Conservation (phyloP, 2,329 filamentous ascomycete genomes). For the Cladophialophora yegresii region DNA sequence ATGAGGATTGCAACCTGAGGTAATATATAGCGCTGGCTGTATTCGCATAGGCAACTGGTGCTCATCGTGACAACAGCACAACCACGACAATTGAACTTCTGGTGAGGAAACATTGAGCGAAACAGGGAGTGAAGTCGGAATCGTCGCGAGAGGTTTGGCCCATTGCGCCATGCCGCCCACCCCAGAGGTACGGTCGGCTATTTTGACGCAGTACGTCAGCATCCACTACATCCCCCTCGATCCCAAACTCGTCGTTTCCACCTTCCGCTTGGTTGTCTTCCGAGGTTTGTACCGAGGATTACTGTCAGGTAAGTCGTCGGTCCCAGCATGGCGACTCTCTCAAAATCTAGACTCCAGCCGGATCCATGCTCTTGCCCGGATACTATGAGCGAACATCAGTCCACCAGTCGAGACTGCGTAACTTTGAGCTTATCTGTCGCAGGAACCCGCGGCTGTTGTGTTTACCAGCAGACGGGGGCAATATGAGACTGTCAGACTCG, state of each 20-base stretch:
- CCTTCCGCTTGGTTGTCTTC: not conserved
- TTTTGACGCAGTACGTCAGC: not conserved
- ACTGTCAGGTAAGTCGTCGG: not conserved
- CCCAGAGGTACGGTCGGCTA: not conserved
- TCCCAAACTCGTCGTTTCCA: no score
- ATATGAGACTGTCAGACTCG: not conserved
- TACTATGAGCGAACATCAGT: not conserved
- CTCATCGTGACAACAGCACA: not conserved
- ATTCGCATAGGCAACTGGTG: not conserved
- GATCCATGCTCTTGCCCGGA: not conserved
- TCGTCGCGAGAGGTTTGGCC: not conserved
- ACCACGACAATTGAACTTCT: not conserved
- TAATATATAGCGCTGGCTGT: not conserved
- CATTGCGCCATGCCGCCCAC: not conserved
- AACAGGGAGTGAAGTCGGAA: not conserved
- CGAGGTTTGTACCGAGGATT: not conserved
- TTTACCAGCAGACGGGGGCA: not conserved
- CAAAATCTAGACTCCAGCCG: not conserved
- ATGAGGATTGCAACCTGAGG: not conserved
- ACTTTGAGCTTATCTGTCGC: not conserved
- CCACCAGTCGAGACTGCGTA: not conserved
- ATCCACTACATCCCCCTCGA: no score
- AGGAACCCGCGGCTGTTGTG: not conserved
- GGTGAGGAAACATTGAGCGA: not conserved
- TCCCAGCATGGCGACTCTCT: not conserved